These are phyloP conservation scores for Isabelozyma pseudorhagii DNA, from an alignment of 805 yeast genomes.

Conservation along the genomic window DNA sequence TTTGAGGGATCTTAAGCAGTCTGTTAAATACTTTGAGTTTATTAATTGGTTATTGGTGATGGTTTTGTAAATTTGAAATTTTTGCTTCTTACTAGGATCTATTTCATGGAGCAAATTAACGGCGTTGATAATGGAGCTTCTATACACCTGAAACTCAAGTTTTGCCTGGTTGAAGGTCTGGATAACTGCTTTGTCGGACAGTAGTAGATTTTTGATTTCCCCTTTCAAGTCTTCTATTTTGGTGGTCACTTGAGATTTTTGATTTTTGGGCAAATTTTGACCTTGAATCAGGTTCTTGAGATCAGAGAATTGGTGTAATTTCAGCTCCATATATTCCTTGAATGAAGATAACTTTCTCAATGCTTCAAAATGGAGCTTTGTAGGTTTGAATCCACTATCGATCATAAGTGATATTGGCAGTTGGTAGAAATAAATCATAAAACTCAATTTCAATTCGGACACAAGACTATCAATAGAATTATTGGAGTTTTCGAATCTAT, in stretches of 20 bases:
- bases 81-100: constrained; percentile 12
- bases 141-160: constrained; percentile 19
- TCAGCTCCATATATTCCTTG: constrained; percentile 28
- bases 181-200: constrained; percentile 9
- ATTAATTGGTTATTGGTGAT: constrained; percentile 25
- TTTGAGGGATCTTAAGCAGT: constrained; percentile 12
- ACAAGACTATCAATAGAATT: constrained; percentile 40
- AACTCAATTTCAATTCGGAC: constrained; percentile 32
- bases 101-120: constrained; percentile 14
- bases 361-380: constrained; percentile 15
- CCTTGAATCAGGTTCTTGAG: neutral
- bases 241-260: neutral
- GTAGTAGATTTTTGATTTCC: constrained; percentile 12
- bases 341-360: constrained; percentile 35
- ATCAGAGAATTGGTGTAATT: neutral
- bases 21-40: constrained; percentile 21
- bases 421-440: constrained; percentile 40
- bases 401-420: constrained; percentile 28
- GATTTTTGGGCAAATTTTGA: neutral
- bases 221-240: neutral
- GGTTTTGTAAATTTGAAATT: constrained; percentile 29
- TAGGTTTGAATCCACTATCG: constrained; percentile 7
- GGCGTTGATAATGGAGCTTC: constrained; percentile 21
- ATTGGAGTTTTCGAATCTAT: constrained; percentile 35
- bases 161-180: constrained; percentile 13